Conservation (phyloP, 345 rosid genomes). For the Camelina neglecta region DNA sequence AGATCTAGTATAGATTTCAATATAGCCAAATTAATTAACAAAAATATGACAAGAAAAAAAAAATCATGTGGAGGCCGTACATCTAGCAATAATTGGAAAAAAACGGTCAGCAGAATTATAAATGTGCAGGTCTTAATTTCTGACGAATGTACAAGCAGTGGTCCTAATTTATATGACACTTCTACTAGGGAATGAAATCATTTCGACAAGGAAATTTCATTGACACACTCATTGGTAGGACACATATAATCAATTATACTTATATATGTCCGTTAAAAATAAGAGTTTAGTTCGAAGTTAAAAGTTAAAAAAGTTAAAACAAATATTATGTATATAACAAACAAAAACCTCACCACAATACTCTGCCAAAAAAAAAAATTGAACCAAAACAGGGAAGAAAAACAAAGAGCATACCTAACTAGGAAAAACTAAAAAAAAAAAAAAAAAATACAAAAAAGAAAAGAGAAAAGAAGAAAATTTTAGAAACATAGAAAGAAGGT, state of each 20-base stretch:
- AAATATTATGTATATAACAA: slow-evolving; percentile 34
- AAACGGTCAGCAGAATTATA: slow-evolving; percentile 44
- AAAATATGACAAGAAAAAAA: slow-evolving; percentile 25
- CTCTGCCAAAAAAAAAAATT: slow-evolving; percentile 38
- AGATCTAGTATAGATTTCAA: slow-evolving; percentile 31
- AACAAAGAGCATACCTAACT: slow-evolving; percentile 37
- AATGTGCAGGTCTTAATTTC: slow-evolving; percentile 47
- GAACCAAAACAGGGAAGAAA: slow-evolving; percentile 22
- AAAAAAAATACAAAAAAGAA: not conserved
- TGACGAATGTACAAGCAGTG: slow-evolving; percentile 51
- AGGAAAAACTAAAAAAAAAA: not conserved
- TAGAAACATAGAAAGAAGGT: slow-evolving; percentile 14
- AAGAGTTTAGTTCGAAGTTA: not conserved
- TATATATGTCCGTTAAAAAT: not conserved
- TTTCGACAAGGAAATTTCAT: slow-evolving; percentile 43
- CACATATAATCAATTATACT: slow-evolving; percentile 12
- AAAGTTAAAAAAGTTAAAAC: slow-evolving; percentile 7
- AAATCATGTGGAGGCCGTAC: slow-evolving; percentile 45
- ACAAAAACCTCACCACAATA: slow-evolving; percentile 33
- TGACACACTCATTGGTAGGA: slow-evolving; percentile 41
- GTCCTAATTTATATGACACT: slow-evolving; percentile 49
- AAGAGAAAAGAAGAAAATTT: slow-evolving; percentile 9
- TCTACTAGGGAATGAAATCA: slow-evolving; percentile 49
- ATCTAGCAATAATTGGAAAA: slow-evolving; percentile 43
- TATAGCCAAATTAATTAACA: slow-evolving; percentile 10